Evolutionary conservation across 73 alveolate species (phyloP).

Genomic region (Paramecium pentaurelia): DNA sequence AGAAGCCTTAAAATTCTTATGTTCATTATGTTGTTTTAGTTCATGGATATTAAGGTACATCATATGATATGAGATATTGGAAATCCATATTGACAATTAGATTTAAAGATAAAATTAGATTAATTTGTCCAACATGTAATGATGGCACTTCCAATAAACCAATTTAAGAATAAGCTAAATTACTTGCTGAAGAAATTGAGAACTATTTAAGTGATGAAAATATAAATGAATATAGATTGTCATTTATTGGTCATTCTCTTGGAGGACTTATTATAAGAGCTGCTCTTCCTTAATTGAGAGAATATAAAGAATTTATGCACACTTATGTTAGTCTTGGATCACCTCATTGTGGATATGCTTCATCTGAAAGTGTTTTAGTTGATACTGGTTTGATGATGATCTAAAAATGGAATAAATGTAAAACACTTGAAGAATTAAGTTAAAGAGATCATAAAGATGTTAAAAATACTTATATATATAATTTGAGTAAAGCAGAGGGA

Average conservation of each 20-base stretch:
- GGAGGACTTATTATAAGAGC: constrained; percentile 86
- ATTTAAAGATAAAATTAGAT: constrained; percentile 67
- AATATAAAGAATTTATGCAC: constrained; percentile 71
- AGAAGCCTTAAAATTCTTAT: not conserved
- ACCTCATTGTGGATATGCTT: constrained; percentile 85
- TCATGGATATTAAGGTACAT: constrained; percentile 86
- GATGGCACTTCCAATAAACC: constrained; percentile 74
- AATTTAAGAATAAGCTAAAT: constrained; percentile 71
- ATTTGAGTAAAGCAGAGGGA: constrained; percentile 72
- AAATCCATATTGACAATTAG: constrained; percentile 71
- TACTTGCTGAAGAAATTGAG: constrained; percentile 73
- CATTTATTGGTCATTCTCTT: constrained; percentile 84
- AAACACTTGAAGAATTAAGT: constrained; percentile 72
- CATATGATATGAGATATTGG: constrained; percentile 77
- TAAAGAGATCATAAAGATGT: constrained; percentile 72
- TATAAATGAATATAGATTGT: constrained; percentile 66
- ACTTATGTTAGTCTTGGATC: constrained; percentile 74
- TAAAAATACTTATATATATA: constrained; percentile 73
- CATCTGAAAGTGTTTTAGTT: constrained; percentile 69
- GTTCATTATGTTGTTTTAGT: constrained; percentile 78
- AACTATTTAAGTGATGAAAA: constrained; percentile 68
- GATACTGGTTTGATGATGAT: constrained; percentile 84
- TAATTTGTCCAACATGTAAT: constrained; percentile 68
- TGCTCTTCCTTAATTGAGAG: constrained; percentile 74
- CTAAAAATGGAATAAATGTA: constrained; percentile 74